Evolutionary conservation across 225 moss, liverwort and hornwort species (phyloP).

Genomic region (Sphagnum tenellum): DNA sequence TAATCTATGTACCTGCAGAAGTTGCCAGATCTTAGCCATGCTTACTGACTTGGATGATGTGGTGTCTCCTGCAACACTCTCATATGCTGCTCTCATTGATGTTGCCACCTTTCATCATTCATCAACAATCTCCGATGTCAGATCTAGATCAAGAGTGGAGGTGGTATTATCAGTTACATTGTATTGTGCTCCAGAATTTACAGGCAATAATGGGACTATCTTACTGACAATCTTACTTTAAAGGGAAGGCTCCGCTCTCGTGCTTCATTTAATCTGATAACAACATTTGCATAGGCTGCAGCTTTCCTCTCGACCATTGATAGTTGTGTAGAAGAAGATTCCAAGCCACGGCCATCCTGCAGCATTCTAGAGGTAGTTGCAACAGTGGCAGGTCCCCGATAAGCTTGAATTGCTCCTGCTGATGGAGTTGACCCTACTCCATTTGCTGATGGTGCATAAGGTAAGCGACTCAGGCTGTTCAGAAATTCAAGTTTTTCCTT

Average conservation of each 20-base stretch:
- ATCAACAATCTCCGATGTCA: too few relatives aligned
- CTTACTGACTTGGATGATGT: conserved; percentile 63
- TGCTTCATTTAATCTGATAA: conserved; percentile 66
- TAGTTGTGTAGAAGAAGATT: conserved; percentile 39
- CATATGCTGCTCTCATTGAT: conserved; percentile 60
- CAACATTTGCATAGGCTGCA: conserved; percentile 65
- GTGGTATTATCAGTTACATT: neutral
- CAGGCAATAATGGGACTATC: neutral
- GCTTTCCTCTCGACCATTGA: conserved; percentile 59
- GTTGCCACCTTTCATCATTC: conserved; percentile 39
- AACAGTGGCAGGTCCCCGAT: conserved; percentile 38
- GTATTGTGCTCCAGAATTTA: too few relatives aligned
- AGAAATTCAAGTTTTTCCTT: conserved; percentile 92
- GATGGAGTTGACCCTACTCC: conserved; percentile 33
- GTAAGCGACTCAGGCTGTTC: conserved; percentile 76
- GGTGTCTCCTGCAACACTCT: conserved; percentile 46
- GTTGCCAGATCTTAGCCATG: conserved; percentile 86
- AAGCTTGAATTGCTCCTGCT: conserved; percentile 37
- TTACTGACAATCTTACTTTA: conserved; percentile 36
- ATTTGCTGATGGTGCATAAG: conserved; percentile 53
- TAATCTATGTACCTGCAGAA: conserved; percentile 48
- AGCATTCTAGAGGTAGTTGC: conserved; percentile 27
- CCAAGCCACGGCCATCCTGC: conserved; percentile 33
- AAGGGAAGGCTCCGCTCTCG: conserved; percentile 84
- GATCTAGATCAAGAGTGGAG: neutral